A percentile compares a stretch with the other conserved stretches of the same genome.
phyloP scores from a whole-genome alignment of 495 filamentous ascomycete genomes.

The Staphylotrichum longicolle region DNA sequence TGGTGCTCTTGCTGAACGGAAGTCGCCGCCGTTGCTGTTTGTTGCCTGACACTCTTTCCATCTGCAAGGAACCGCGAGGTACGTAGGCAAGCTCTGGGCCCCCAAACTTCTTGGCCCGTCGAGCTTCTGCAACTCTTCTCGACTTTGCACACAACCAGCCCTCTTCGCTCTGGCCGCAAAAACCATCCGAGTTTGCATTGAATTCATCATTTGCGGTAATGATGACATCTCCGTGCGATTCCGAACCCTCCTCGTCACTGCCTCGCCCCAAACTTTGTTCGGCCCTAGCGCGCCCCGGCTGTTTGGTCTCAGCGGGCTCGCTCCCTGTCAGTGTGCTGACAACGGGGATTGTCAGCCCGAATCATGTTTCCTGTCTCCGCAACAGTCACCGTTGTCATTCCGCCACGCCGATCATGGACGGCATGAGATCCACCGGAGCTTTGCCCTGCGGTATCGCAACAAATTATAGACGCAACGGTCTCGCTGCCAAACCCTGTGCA shows the following conservation, averaged over 20 bases:
- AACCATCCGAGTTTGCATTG: neutral
- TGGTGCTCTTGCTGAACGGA: no score
- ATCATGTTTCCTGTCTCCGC: neutral
- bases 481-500: neutral
- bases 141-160: no score
- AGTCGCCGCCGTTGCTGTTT: no score
- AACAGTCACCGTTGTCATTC: slow-evolving; percentile 3
- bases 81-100: no score
- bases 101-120: no score
- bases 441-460: slow-evolving; percentile 6
- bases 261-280: neutral
- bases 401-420: slow-evolving; percentile 11
- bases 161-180: no score
- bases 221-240: neutral
- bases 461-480: neutral
- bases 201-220: neutral
- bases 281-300: slow-evolving; percentile 11
- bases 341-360: slow-evolving; percentile 13
- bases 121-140: no score
- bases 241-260: neutral
- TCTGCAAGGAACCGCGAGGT: no score
- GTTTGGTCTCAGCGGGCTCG: neutral
- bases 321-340: neutral
- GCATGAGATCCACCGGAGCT: slow-evolving; percentile 1
- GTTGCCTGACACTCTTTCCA: no score